A percentile compares a stretch with the other conserved stretches of the same genome.
Conservation (phyloP, 1,284 basidiomycete species). For the Ceratorhiza oryzae-sativae region DNA sequence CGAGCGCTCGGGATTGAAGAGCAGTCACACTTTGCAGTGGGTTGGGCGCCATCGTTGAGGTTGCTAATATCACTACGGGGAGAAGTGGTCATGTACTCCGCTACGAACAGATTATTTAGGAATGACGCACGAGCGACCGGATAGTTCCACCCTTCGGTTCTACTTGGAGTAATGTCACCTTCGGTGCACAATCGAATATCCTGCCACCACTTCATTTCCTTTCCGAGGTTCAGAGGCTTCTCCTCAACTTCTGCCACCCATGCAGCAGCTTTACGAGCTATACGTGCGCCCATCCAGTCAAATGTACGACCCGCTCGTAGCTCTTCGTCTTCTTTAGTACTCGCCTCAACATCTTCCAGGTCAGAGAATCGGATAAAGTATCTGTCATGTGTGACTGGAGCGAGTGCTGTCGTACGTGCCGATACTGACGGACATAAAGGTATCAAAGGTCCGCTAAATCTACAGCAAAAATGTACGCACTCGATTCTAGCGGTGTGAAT, state of each 20-base stretch:
- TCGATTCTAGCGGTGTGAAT: constrained; percentile 79
- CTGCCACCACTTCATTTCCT: constrained; percentile 81
- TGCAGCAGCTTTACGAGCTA: constrained; percentile 62
- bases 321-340: constrained; percentile 77
- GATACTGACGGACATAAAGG: constrained; percentile 61
- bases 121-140: constrained; percentile 70
- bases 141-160: constrained; percentile 81
- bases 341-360: constrained; percentile 68
- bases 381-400: constrained; percentile 69
- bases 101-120: background rate
- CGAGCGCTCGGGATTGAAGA: constrained; percentile 66
- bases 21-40: constrained; percentile 76
- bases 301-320: constrained; percentile 73
- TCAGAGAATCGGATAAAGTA: constrained; percentile 80
- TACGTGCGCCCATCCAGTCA: constrained; percentile 79
- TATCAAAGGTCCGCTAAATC: constrained; percentile 10
- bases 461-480: constrained; percentile 52
- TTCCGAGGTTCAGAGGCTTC: constrained; percentile 50
- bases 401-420: constrained; percentile 73
- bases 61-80: constrained; percentile 72
- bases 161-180: constrained; percentile 73
- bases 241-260: constrained; percentile 71
- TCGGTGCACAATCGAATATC: constrained; percentile 76
- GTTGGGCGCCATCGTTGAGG: constrained; percentile 76
- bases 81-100: background rate